phyloP scores from a whole-genome alignment of 768 basidiomycete species.

The Lactarius hatsudake region DNA sequence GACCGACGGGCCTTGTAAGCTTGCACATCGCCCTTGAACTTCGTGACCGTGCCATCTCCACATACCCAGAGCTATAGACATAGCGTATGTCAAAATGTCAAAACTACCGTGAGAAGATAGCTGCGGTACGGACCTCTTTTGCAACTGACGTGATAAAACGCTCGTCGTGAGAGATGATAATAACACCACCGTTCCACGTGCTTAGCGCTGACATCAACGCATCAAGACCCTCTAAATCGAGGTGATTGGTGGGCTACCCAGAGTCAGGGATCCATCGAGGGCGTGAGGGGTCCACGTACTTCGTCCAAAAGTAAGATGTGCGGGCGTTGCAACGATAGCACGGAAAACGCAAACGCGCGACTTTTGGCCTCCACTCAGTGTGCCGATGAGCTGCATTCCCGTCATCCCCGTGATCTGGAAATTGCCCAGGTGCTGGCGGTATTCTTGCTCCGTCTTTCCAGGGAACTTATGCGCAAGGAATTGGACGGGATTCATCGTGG shows the following conservation, averaged over 20 bases:
- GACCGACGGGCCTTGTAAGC: slow-evolving; percentile 71
- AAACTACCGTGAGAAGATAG: slow-evolving; percentile 2
- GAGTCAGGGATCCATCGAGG: slow-evolving; percentile 1
- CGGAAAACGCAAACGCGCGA: slow-evolving; percentile 91
- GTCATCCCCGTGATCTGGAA: slow-evolving; percentile 98
- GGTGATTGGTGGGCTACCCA: slow-evolving; percentile 82
- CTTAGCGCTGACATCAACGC: slow-evolving; percentile 83
- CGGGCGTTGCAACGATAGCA: slow-evolving; percentile 80
- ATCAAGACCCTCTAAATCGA: slow-evolving; percentile 97
- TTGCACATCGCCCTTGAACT: slow-evolving; percentile 88
- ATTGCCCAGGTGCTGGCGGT: slow-evolving; percentile 90
- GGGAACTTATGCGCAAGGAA: slow-evolving; percentile 92
- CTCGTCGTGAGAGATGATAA: slow-evolving; percentile 94
- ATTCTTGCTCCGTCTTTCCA: slow-evolving; percentile 94
- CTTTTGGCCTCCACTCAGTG: slow-evolving; percentile 94
- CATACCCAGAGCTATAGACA: slow-evolving; percentile 83
- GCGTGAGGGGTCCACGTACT: slow-evolving; percentile 41
- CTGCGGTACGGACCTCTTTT: slow-evolving; percentile 55
- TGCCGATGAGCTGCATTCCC: slow-evolving; percentile 86
- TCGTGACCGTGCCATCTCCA: slow-evolving; percentile 72
- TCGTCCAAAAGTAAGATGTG: slow-evolving; percentile 95
- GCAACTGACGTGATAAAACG: slow-evolving; percentile 90
- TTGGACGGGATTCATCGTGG: slow-evolving; percentile 86
- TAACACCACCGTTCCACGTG: slow-evolving; percentile 87
- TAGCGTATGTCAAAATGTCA: slow-evolving; percentile 22